phyloP scores from a whole-genome alignment of 2,329 filamentous ascomycete species.

The Fusarium nisikadoi region DNA sequence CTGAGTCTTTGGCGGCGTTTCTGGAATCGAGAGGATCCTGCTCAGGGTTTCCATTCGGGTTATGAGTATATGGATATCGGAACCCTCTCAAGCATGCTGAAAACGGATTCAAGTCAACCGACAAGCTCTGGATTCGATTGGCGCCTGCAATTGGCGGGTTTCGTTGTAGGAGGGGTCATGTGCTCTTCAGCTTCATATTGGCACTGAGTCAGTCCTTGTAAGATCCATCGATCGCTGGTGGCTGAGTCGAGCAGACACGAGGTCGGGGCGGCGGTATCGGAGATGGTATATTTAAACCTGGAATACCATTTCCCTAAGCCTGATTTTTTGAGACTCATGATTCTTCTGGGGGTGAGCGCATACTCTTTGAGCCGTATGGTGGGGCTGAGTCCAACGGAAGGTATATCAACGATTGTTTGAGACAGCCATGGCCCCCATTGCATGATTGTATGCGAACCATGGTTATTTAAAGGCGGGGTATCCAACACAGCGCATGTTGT shows the following conservation, averaged over 20 bases:
- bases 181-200: slow-evolving; percentile 9
- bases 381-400: not conserved
- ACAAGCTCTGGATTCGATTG: not conserved
- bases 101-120: not conserved
- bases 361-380: not conserved
- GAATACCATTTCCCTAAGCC: not conserved
- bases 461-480: not conserved
- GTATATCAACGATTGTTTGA: not conserved
- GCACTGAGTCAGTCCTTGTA: slow-evolving; percentile 16
- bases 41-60: slow-evolving; percentile 4
- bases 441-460: not conserved
- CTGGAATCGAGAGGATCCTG: slow-evolving; percentile 24
- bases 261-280: slow-evolving; percentile 32
- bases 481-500: not conserved
- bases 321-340: not conserved
- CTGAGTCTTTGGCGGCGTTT: slow-evolving; percentile 6
- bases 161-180: slow-evolving; percentile 15
- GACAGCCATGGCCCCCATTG: not conserved
- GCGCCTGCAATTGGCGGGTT: slow-evolving; percentile 19
- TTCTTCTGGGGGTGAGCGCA: not conserved
- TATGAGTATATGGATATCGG: not conserved
- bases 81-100: not conserved
- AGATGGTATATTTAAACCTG: not conserved
- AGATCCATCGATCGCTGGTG: slow-evolving; percentile 1
- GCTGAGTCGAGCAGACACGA: not conserved